phyloP scores from a whole-genome alignment of 495 filamentous ascomycete genomes.

The Lasiosphaeria ovina region DNA sequence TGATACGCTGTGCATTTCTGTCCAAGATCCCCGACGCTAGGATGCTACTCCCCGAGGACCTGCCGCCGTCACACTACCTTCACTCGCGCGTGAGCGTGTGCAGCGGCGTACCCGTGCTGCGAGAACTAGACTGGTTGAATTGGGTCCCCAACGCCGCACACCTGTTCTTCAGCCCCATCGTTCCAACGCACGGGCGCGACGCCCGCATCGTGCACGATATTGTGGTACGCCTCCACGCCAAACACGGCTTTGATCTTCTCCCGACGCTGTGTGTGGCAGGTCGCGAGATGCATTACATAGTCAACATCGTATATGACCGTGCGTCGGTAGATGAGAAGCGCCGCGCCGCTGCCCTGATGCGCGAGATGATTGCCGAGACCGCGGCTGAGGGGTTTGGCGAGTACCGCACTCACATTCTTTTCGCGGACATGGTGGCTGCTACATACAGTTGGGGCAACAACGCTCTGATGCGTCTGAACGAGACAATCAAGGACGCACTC shows the following conservation, averaged over 20 bases:
- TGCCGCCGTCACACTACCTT: conserved; percentile 26
- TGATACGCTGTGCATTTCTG: conserved; percentile 43
- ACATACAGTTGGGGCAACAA: conserved; percentile 54
- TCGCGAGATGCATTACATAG: conserved; percentile 57
- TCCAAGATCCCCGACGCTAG: conserved; percentile 37
- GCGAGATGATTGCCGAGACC: conserved; percentile 45
- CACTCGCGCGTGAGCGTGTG: conserved; percentile 29
- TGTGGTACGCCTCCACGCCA: conserved; percentile 32
- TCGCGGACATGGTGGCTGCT: conserved; percentile 53
- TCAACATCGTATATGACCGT: conserved; percentile 55
- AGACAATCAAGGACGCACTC: conserved; percentile 53
- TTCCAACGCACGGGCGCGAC: conserved; percentile 46
- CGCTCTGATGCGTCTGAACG: conserved; percentile 50
- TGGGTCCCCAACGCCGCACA: conserved; percentile 55
- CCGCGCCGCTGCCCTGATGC: conserved; percentile 37
- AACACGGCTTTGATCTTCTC: conserved; percentile 51
- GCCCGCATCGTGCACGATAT: conserved; percentile 45
- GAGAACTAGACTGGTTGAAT: conserved; percentile 53
- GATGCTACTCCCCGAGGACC: conserved; percentile 42
- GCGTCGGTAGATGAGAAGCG: conserved; percentile 35
- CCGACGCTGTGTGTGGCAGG: conserved; percentile 48
- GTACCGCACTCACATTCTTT: conserved; percentile 54
- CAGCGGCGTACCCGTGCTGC: conserved; percentile 43
- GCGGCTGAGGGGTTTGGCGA: conserved; percentile 53
- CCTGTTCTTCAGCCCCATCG: conserved; percentile 54